Percentiles rank a stretch among this genome's conserved stretches.
phyloP scores from a whole-genome alignment of 2,329 filamentous ascomycete species.

The Colletotrichum sp. region DNA sequence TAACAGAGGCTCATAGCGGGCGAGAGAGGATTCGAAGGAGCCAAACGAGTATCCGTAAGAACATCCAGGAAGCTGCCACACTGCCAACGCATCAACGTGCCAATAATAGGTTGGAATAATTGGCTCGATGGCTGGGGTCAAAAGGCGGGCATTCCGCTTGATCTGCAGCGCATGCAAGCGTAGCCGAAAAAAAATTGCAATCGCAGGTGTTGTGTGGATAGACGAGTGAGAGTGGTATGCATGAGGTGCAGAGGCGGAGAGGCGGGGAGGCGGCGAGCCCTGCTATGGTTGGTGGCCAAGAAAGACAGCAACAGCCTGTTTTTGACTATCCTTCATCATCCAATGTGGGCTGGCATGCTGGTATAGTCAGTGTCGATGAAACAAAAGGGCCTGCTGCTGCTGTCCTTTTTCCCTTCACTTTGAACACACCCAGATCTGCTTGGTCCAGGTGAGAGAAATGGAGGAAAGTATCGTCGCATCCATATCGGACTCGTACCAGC shows the following conservation, averaged over 20 bases:
- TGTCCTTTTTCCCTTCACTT: not conserved
- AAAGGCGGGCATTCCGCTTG: slow-evolving; percentile 6
- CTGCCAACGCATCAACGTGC: slow-evolving; percentile 12
- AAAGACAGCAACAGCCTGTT: not conserved
- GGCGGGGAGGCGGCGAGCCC: not conserved
- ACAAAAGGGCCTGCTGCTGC: not conserved
- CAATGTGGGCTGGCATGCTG: not conserved
- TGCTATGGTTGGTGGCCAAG: not conserved
- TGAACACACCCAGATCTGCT: not conserved
- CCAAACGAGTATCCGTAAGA: not conserved
- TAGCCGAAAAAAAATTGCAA: not conserved
- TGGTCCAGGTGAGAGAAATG: not conserved
- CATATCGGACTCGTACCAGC: not conserved
- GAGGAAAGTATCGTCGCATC: not conserved
- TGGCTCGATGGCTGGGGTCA: not conserved
- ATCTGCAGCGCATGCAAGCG: slow-evolving; percentile 10
- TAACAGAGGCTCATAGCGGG: not conserved
- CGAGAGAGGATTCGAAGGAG: not conserved
- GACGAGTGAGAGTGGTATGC: not conserved
- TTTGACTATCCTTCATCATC: not conserved
- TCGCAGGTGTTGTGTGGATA: slow-evolving; percentile 2
- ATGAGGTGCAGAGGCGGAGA: slow-evolving; percentile 1
- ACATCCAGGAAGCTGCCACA: not conserved
- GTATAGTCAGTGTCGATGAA: not conserved
- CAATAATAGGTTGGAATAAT: not conserved